These are phyloP conservation scores for Dichotomocladium elegans DNA, from an alignment of 371 early-diverging fungal species.

Conservation along the genomic window DNA sequence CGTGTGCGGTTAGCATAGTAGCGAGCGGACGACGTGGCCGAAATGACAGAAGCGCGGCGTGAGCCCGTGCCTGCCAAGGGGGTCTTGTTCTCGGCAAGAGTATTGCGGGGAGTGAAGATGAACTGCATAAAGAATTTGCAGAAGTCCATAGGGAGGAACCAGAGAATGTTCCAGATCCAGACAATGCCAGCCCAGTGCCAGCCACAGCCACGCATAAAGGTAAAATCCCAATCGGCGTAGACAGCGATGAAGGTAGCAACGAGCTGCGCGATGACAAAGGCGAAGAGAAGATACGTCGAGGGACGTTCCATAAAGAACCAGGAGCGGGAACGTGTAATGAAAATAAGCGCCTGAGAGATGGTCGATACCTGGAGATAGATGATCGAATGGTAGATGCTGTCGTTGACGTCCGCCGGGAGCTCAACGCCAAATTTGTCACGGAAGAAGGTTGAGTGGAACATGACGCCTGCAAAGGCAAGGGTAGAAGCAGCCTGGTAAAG, in stretches of 20 bases:
- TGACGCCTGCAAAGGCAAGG: slow-evolving; percentile 42
- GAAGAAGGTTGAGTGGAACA: slow-evolving; percentile 43
- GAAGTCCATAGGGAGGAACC: slow-evolving; percentile 68
- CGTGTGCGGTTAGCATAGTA: slow-evolving; percentile 40
- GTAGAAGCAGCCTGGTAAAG: slow-evolving; percentile 54
- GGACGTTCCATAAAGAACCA: slow-evolving; percentile 54
- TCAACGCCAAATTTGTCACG: slow-evolving; percentile 31
- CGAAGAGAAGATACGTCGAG: slow-evolving; percentile 37
- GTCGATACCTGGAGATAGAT: slow-evolving; percentile 58
- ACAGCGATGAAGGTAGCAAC: slow-evolving; percentile 57
- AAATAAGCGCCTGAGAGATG: slow-evolving; percentile 56
- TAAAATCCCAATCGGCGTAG: slow-evolving; percentile 60
- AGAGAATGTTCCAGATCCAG: slow-evolving; percentile 74
- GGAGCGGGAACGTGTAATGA: slow-evolving; percentile 55
- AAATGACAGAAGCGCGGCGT: slow-evolving; percentile 23
- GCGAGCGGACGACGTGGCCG: slow-evolving; percentile 26
- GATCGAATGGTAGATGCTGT: slow-evolving; percentile 44
- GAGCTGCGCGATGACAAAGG: slow-evolving; percentile 53
- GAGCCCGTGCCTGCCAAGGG: too few species aligned
- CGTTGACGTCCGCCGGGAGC: slow-evolving; percentile 30
- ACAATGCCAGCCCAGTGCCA: slow-evolving; percentile 57
- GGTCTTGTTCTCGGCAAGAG: slow-evolving; percentile 6
- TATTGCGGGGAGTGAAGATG: slow-evolving; percentile 39
- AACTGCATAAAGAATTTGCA: slow-evolving; percentile 65
- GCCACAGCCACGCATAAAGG: slow-evolving; percentile 50